These are phyloP conservation scores for Solanum pimpinellifolium DNA, from an alignment of 257 asterid genomes.

Conservation along the genomic window DNA sequence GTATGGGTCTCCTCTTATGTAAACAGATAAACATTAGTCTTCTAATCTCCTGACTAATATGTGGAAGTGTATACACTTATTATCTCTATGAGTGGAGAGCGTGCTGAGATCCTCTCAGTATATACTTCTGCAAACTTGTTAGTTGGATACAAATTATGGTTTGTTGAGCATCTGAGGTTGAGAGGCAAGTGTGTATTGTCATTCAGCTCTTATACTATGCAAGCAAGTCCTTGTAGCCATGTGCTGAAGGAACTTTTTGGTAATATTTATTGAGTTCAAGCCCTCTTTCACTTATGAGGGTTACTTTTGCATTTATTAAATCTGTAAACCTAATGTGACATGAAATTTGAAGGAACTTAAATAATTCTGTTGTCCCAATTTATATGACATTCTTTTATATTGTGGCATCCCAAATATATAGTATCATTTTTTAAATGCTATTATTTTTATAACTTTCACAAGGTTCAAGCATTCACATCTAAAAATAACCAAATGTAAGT, in stretches of 20 bases:
- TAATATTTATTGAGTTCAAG: not conserved
- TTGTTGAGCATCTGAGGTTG: not conserved
- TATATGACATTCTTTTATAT: not conserved
- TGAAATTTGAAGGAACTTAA: not conserved
- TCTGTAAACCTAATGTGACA: not conserved
- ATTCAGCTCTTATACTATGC: not conserved
- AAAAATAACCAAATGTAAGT: not conserved
- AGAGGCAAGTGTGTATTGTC: not conserved
- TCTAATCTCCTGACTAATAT: not conserved
- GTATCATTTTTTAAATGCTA: not conserved
- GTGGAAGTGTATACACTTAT: not conserved
- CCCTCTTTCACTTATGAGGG: not conserved
- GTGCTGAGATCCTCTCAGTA: not conserved
- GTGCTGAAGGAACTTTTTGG: not conserved
- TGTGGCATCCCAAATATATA: not conserved
- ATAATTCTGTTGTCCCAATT: not conserved
- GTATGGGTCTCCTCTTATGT: slow-evolving; percentile 23
- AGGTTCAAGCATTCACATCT: not conserved
- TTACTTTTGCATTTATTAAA: not conserved
- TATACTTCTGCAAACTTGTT: not conserved
- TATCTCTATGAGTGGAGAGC: not conserved
- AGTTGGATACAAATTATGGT: not conserved
- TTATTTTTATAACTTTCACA: not conserved
- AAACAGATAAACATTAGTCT: not conserved
- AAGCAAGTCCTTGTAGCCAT: not conserved